Evolutionary conservation across 140 eudicot species (phyloP).

Genomic region (Stevia rebaudiana): DNA sequence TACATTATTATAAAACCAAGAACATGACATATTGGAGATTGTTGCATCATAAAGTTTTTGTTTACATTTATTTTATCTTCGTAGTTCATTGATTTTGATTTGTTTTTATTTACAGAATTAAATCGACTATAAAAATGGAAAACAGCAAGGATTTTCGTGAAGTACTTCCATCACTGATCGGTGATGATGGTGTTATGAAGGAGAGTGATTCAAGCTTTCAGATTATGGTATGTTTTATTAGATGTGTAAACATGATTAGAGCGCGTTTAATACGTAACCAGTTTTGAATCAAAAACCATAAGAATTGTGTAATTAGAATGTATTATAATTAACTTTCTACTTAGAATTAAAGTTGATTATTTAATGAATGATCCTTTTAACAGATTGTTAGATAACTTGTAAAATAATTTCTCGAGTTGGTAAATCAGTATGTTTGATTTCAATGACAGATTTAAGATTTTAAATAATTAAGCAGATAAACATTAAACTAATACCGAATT

Average conservation of each 20-base stretch:
- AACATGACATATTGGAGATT: slow-evolving; percentile 20
- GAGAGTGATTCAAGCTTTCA: slow-evolving; percentile 22
- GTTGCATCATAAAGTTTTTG: background rate
- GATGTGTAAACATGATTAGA: too few species aligned
- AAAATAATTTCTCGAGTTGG: too few species aligned
- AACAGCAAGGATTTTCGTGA: slow-evolving; percentile 14
- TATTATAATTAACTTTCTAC: background rate
- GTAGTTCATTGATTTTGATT: too few species aligned
- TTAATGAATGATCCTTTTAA: too few species aligned
- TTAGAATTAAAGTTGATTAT: too few species aligned
- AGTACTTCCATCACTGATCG: slow-evolving; percentile 18
- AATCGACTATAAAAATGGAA: slow-evolving; percentile 10
- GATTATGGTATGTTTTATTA: slow-evolving; percentile 14
- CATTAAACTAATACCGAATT: too few species aligned
- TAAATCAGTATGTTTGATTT: too few species aligned
- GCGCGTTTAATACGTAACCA: too few species aligned
- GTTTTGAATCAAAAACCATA: too few species aligned
- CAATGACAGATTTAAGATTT: background rate
- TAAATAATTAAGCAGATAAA: too few species aligned
- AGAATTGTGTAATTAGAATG: background rate
- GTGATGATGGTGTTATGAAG: slow-evolving; percentile 9
- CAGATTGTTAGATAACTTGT: background rate
- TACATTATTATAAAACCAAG: background rate
- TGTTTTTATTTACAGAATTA: background rate
- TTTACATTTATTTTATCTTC: background rate